A percentile compares a stretch with the other conserved stretches of the same genome.
These are phyloP conservation scores for Lippia alba DNA, from an alignment of 305 asterid species.

Conservation along the genomic window DNA sequence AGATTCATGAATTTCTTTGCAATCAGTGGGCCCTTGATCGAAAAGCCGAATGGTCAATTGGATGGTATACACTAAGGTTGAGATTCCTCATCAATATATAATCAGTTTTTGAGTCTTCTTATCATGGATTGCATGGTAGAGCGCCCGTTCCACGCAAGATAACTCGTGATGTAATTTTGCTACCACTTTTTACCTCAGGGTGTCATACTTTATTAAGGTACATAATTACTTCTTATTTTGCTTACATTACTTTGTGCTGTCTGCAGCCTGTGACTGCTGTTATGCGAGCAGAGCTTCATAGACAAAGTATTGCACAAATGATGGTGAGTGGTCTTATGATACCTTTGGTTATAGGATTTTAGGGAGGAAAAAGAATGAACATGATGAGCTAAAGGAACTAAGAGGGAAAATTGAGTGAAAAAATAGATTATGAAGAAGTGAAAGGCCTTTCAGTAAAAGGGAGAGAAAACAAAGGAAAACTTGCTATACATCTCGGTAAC, in stretches of 20 bases:
- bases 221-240: constrained; percentile 13
- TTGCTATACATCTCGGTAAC: too few species aligned
- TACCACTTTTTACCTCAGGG: too few species aligned
- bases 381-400: too few species aligned
- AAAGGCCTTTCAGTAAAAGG: too few species aligned
- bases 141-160: constrained; percentile 57
- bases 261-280: constrained; percentile 84
- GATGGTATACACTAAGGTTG: constrained; percentile 77
- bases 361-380: too few species aligned
- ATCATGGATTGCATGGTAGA: constrained; percentile 58
- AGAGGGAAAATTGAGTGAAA: too few species aligned
- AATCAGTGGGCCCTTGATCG: constrained; percentile 80
- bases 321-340: constrained; percentile 54
- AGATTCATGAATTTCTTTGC: constrained; percentile 66
- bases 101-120: constrained; percentile 63
- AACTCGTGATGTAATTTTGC: too few species aligned
- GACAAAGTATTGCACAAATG: constrained; percentile 85
- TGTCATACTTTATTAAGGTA: constrained; percentile 29
- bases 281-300: constrained; percentile 73
- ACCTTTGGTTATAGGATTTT: too few species aligned
- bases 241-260: constrained; percentile 30
- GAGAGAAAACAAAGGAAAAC: too few species aligned
- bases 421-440: too few species aligned
- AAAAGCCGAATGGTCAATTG: constrained; percentile 90
- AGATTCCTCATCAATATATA: constrained; percentile 81